Conservation (phyloP, 192 early-diverging fungal species). For the Fimicolochytrium jonesii region DNA sequence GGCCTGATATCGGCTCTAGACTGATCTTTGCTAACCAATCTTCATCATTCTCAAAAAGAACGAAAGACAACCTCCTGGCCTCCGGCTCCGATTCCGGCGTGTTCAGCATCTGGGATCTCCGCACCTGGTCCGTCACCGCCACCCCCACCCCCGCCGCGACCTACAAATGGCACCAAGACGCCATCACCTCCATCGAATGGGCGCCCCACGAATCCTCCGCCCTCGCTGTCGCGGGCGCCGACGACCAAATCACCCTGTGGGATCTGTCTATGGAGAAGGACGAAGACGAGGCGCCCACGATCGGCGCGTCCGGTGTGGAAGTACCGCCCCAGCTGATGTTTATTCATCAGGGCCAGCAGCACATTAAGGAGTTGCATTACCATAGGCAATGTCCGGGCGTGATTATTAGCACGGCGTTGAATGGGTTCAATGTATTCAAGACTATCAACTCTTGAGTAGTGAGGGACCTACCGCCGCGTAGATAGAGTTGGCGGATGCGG, state of each 20-base stretch:
- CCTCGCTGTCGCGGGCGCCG: constrained; percentile 84
- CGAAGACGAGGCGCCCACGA: constrained; percentile 75
- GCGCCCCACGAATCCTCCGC: constrained; percentile 88
- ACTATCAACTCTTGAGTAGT: constrained; percentile 75
- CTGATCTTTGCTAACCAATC: neutral
- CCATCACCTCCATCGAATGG: constrained; percentile 98
- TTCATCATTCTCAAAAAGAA: constrained; percentile 34
- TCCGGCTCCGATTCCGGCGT: constrained; percentile 89
- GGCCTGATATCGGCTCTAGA: neutral
- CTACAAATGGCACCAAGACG: constrained; percentile 90
- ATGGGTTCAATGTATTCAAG: constrained; percentile 97
- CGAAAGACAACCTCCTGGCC: constrained; percentile 78
- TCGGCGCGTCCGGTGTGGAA: constrained; percentile 58
- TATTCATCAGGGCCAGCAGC: constrained; percentile 78
- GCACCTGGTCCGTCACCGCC: constrained; percentile 38
- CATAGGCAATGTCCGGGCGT: constrained; percentile 91
- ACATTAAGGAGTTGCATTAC: constrained; percentile 97
- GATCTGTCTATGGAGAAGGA: constrained; percentile 96
- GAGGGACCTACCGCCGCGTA: too few species aligned
- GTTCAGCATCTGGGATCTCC: constrained; percentile 96
- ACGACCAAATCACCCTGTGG: constrained; percentile 96
- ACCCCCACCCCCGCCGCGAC: constrained; percentile 73
- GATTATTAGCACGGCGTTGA: constrained; percentile 74
- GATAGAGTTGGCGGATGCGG: too few species aligned
- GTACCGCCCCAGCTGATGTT: constrained; percentile 93